Base-by-base conservation (phyloP, 805 yeast genomes). In the Debaryomyces tyrocola region DNA sequence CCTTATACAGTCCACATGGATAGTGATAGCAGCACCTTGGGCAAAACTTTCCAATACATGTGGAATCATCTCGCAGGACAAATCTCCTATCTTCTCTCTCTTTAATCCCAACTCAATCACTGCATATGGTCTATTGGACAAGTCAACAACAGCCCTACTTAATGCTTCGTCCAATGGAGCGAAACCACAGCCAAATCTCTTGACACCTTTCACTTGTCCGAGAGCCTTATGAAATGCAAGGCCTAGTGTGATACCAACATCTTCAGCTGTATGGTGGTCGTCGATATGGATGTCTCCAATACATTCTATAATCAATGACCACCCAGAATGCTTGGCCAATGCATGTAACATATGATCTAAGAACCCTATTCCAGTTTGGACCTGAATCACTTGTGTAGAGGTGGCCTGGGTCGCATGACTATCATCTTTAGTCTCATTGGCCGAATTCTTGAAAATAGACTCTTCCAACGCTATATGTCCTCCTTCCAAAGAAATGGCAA, bases 321-420 rank as follows among this genome's bases (percentile, higher is more conserved):
- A 94, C 14, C 98, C 98, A 1, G 96, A 76, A 67, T 94, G 99
- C 62, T 94, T 94, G 34, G 98, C 97, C 57, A 94, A 74, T 0
- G 99, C 99, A 59, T 92, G 97, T 40, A 94, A 74, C 99, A 94
- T 94, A 67, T 94, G 99, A 71, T 94, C 98, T 48, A 92, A 70
- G 63, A 94, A 94, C 0, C 98, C 99, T 45, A 94, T 80, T 44
- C 99, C 99, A 0, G 98, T 87, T 58, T 88, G 87, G 43, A 94
- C 83, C 28, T 82, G 74, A 49, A 94, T 90, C 8, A 78, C 73
- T 66, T 92, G 98, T 6, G 85, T 67, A 11, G 77, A 69, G 0
- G 96, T 81, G 18, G 77, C 62, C 60, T 90, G 96, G 18, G 84
- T 62, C 18, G 96, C 96, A 59, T 81, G 85, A 31, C 70, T 73